phyloP scores from a whole-genome alignment of 2,329 filamentous ascomycete genomes.

The Arthroderma sp. region DNA sequence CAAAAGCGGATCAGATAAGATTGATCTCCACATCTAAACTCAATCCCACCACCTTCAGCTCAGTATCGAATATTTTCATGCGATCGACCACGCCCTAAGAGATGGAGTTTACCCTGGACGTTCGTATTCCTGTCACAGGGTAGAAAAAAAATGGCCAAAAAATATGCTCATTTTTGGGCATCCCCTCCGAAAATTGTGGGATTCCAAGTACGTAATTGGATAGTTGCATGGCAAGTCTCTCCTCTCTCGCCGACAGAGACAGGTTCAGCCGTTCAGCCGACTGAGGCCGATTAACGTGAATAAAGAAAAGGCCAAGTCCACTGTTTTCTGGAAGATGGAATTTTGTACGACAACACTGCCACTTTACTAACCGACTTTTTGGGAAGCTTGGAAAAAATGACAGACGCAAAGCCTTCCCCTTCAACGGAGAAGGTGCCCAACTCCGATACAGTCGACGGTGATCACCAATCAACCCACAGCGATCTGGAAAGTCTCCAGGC shows the following conservation, averaged over 20 bases:
- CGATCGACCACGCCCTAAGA: too few species aligned
- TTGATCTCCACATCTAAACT: too few species aligned
- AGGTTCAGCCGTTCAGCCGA: not conserved
- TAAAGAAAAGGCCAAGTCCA: not conserved
- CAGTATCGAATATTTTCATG: too few species aligned
- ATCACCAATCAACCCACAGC: not conserved
- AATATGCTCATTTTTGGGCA: too few species aligned
- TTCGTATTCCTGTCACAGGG: too few species aligned
- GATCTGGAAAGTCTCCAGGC: not conserved
- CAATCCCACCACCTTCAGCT: too few species aligned
- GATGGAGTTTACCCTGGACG: too few species aligned
- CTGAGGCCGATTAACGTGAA: too few species aligned
- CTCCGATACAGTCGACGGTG: not conserved
- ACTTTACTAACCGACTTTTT: not conserved
- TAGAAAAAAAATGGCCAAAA: too few species aligned
- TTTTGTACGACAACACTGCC: not conserved
- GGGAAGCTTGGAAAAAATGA: not conserved
- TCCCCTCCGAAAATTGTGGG: too few species aligned
- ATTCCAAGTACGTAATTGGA: too few species aligned
- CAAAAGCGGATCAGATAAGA: too few species aligned
- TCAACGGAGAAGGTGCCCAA: not conserved
- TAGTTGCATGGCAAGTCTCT: not conserved
- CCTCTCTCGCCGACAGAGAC: not conserved
- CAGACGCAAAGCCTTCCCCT: not conserved
- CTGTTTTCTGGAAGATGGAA: not conserved